phyloP scores from a whole-genome alignment of 805 yeast species.

The Priceomyces castillae region DNA sequence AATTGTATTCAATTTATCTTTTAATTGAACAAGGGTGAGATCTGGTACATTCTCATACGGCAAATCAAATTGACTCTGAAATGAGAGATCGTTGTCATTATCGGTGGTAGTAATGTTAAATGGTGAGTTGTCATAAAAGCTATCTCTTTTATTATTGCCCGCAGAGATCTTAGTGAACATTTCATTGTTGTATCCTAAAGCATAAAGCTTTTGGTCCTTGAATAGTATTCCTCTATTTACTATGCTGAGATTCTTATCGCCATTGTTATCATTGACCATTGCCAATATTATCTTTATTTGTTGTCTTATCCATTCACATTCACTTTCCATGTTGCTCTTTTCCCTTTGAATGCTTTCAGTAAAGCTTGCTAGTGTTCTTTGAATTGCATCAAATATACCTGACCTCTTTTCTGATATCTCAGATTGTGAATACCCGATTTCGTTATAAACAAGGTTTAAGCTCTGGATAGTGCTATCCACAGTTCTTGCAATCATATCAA shows the following conservation, averaged over 20 bases:
- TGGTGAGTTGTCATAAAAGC: constrained; percentile 28
- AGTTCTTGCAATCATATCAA: constrained; percentile 31
- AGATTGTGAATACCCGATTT: constrained; percentile 53
- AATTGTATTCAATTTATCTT: constrained; percentile 30
- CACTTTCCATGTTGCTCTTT: constrained; percentile 36
- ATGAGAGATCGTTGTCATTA: constrained; percentile 16
- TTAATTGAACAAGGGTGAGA: constrained; percentile 30
- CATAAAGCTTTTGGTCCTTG: constrained; percentile 21
- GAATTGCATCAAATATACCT: constrained; percentile 47
- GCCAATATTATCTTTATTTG: constrained; percentile 39
- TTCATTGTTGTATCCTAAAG: constrained; percentile 31
- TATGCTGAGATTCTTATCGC: constrained; percentile 21
- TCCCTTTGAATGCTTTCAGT: constrained; percentile 32
- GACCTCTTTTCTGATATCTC: constrained; percentile 50
- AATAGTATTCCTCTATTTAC: constrained; percentile 33
- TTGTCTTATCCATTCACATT: constrained; percentile 46
- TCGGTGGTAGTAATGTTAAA: constrained; percentile 21
- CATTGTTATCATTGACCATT: constrained; percentile 36
- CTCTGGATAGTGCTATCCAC: constrained; percentile 39
- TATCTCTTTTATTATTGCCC: constrained; percentile 12
- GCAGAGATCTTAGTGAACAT: constrained; percentile 14
- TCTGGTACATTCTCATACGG: constrained; percentile 24
- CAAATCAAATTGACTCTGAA: constrained; percentile 25
- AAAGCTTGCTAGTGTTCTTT: constrained; percentile 47
- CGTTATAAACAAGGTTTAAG: constrained; percentile 46